A percentile compares a stretch with the other conserved stretches of the same genome.
These are phyloP conservation scores for Camellia granthamiana DNA, from an alignment of 148 eudicot genomes.

Conservation along the genomic window DNA sequence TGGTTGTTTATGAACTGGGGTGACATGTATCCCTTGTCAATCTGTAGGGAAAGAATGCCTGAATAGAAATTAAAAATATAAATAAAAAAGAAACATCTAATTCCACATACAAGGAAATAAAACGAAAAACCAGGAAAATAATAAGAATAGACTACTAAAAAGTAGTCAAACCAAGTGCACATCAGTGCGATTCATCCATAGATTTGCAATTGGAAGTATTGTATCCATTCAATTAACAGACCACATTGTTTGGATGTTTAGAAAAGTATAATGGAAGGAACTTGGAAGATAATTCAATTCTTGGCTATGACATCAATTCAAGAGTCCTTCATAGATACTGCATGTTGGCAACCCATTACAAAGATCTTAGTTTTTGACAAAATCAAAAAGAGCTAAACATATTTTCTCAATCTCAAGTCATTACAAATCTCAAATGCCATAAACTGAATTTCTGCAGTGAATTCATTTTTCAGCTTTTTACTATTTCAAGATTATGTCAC, in stretches of 20 bases:
- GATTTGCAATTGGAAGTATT: background rate
- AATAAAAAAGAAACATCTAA: slow-evolving; percentile 7
- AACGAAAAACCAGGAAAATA: background rate
- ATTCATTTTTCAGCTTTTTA: background rate
- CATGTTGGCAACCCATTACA: background rate
- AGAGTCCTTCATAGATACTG: background rate
- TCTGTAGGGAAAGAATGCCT: slow-evolving; percentile 56
- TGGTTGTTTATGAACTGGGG: slow-evolving; percentile 77
- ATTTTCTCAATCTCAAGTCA: background rate
- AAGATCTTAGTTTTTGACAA: background rate
- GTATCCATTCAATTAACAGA: background rate
- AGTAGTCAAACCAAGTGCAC: background rate
- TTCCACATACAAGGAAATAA: background rate
- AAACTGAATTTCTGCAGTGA: background rate
- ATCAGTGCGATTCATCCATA: background rate
- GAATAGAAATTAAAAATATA: slow-evolving; percentile 30
- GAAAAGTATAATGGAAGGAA: background rate
- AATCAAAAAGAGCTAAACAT: background rate
- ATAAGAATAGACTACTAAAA: background rate
- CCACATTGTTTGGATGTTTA: background rate
- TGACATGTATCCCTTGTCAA: slow-evolving; percentile 96
- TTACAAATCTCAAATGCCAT: background rate
- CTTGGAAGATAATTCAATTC: background rate
- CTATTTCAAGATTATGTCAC: background rate
- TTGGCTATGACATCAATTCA: slow-evolving; percentile 5